These are phyloP conservation scores for Botryotinia globosa DNA, from an alignment of 2,329 filamentous ascomycete genomes.

Conservation along the genomic window DNA sequence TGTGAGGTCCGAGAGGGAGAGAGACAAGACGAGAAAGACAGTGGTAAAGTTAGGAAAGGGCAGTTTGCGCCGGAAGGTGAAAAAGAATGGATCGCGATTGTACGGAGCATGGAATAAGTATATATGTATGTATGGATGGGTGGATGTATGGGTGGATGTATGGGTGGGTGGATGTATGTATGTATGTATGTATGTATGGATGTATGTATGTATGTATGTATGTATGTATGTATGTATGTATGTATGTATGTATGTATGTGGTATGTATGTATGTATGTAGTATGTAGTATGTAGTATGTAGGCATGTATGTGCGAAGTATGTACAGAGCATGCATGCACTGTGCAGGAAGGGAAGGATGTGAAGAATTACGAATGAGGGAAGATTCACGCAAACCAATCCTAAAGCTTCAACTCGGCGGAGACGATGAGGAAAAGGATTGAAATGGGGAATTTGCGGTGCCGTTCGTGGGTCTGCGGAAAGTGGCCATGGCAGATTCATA, in stretches of 20 bases:
- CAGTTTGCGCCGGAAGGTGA: not conserved
- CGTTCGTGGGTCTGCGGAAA: not conserved
- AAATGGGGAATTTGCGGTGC: constrained; percentile 6
- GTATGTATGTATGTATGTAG: not conserved
- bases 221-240: too few relatives aligned
- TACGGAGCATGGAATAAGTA: not conserved
- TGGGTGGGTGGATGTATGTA: not conserved
- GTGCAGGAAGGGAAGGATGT: constrained; percentile 5
- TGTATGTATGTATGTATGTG: too few relatives aligned
- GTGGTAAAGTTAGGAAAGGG: not conserved
- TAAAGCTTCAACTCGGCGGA: constrained; percentile 2
- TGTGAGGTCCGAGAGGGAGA: not conserved
- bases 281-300: not conserved
- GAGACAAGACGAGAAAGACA: not conserved
- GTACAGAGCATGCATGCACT: not conserved
- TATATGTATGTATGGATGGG: not conserved
- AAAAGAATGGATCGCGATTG: constrained; percentile 5
- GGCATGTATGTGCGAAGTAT: not conserved
- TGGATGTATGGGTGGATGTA: not conserved
- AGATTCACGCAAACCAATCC: constrained; percentile 3
- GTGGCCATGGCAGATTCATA: not conserved
- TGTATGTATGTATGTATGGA: not conserved
- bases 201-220: not conserved
- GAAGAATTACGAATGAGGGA: not conserved
- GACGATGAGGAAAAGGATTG: not conserved